These are phyloP conservation scores for Colletotrichum higginsianum DNA, from an alignment of 2,329 filamentous ascomycete genomes.

Conservation along the genomic window DNA sequence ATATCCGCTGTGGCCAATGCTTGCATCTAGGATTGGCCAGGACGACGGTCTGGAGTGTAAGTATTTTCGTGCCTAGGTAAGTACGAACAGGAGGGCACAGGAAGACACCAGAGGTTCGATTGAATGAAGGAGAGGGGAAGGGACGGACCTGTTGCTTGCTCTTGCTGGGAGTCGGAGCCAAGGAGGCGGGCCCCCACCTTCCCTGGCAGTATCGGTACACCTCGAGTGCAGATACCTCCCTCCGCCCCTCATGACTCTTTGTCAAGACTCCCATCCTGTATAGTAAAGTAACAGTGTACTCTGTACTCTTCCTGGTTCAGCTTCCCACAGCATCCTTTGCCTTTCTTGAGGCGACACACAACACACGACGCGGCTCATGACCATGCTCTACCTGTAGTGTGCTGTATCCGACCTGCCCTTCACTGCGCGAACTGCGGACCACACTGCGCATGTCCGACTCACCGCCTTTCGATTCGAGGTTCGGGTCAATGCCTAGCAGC, in stretches of 20 bases:
- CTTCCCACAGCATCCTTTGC: not conserved
- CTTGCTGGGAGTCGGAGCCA: not conserved
- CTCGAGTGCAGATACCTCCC: not conserved
- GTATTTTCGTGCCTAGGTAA: not conserved
- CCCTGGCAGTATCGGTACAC: not conserved
- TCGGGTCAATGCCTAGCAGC: not conserved
- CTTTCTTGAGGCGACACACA: not conserved
- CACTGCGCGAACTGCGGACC: not conserved
- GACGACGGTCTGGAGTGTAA: not conserved
- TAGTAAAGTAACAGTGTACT: too few species aligned
- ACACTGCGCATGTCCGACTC: constrained; percentile 6
- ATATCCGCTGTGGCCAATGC: constrained; percentile 23
- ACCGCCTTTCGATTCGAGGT: constrained; percentile 3
- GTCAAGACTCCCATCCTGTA: not conserved
- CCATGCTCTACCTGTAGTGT: too few species aligned
- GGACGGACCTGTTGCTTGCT: not conserved
- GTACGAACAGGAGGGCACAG: not conserved
- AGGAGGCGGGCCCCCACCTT: too few species aligned
- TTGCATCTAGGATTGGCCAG: not conserved
- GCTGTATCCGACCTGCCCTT: not conserved
- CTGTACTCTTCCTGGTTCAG: not conserved
- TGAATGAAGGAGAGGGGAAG: not conserved
- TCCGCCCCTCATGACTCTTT: not conserved
- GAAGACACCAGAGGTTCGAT: too few species aligned
- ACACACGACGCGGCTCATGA: not conserved